Percentiles rank a stretch among this genome's conserved stretches.
These are phyloP conservation scores for Pythium brachiatum DNA, from an alignment of 352 stramenopile species.

Conservation along the genomic window DNA sequence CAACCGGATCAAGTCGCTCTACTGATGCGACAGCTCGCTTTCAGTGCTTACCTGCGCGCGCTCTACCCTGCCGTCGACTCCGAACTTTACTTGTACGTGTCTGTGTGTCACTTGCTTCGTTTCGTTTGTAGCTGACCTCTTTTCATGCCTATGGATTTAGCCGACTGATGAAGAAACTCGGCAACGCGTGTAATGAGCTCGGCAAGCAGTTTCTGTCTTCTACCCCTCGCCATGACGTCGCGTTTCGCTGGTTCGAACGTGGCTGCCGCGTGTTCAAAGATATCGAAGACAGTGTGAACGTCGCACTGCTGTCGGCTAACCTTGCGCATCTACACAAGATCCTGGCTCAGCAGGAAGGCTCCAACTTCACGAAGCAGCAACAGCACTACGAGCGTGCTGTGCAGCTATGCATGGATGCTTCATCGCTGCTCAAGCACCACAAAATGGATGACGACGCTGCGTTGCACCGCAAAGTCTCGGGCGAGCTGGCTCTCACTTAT, in stretches of 20 bases:
- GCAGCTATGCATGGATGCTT: constrained; percentile 58
- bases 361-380: constrained; percentile 30
- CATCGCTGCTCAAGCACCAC: constrained; percentile 65
- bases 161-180: constrained; percentile 83
- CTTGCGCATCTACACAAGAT: constrained; percentile 85
- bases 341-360: constrained; percentile 54
- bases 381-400: constrained; percentile 61
- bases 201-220: constrained; percentile 64
- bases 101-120: not conserved
- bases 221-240: constrained; percentile 44
- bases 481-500: constrained; percentile 80
- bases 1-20: not conserved
- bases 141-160: constrained; percentile 28
- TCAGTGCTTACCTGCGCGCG: constrained; percentile 62
- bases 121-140: not conserved
- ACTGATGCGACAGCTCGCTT: constrained; percentile 37
- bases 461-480: constrained; percentile 68
- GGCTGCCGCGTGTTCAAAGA: constrained; percentile 77
- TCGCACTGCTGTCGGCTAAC: constrained; percentile 77
- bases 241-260: constrained; percentile 77
- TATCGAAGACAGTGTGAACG: constrained; percentile 84
- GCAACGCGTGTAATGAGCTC: constrained; percentile 83
- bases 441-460: constrained; percentile 50
- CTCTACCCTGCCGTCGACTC: constrained; percentile 63
- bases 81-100: constrained; percentile 81